A percentile compares a stretch with the other conserved stretches of the same genome.
These are phyloP conservation scores for Penicillium alfredii DNA, from an alignment of 495 filamentous ascomycete species.

Conservation along the genomic window DNA sequence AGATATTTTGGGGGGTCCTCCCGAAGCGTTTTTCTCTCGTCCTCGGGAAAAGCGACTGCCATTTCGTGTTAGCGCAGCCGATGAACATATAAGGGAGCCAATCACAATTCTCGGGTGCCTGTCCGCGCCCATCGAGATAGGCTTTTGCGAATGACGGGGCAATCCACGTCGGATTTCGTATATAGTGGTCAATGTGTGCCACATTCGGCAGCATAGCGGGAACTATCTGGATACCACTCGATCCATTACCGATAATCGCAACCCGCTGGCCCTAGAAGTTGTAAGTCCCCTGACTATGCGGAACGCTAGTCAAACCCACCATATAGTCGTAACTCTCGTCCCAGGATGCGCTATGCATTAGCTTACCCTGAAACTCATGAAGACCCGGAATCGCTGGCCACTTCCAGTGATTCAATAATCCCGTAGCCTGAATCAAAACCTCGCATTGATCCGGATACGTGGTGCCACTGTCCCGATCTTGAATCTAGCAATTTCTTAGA, in stretches of 20 bases:
- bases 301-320: constrained; percentile 9
- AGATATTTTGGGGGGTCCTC: constrained; percentile 33
- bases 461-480: constrained; percentile 34
- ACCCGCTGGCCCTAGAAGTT: constrained; percentile 38
- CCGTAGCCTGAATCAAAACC: constrained; percentile 51
- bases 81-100: background rate
- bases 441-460: constrained; percentile 44
- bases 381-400: constrained; percentile 53
- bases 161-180: constrained; percentile 41
- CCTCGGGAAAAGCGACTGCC: constrained; percentile 31
- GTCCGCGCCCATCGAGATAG: constrained; percentile 24
- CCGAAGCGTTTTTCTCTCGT: constrained; percentile 44
- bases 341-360: constrained; percentile 52
- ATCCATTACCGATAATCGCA: constrained; percentile 50
- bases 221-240: constrained; percentile 52
- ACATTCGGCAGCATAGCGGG: constrained; percentile 53
- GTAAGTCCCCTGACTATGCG: constrained; percentile 19
- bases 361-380: constrained; percentile 46
- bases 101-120: constrained; percentile 33
- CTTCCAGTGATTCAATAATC: constrained; percentile 50
- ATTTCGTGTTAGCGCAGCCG: constrained; percentile 3
- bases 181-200: constrained; percentile 40
- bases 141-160: constrained; percentile 33
- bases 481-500: constrained; percentile 18
- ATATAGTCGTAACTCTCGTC: constrained; percentile 34